phyloP scores from a whole-genome alignment of 2,329 filamentous ascomycete species.

The Cladosporium sp. region DNA sequence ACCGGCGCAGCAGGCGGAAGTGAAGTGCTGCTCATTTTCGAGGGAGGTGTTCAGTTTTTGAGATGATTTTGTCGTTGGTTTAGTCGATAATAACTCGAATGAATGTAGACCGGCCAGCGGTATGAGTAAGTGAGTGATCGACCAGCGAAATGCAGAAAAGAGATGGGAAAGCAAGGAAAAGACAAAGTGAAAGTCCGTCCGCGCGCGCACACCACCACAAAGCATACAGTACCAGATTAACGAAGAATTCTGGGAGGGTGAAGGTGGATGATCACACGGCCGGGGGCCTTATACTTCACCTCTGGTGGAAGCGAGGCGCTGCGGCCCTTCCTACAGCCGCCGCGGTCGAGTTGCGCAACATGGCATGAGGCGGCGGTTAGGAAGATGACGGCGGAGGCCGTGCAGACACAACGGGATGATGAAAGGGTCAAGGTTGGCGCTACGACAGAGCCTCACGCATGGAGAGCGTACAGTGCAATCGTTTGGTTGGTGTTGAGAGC shows the following conservation, averaged over 20 bases:
- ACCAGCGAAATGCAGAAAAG: conserved; percentile 39
- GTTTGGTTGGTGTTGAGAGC: conserved; percentile 7
- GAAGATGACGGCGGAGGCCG: conserved; percentile 16
- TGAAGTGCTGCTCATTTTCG: conserved; percentile 43
- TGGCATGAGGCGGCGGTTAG: conserved; percentile 24
- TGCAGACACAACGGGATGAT: conserved; percentile 16
- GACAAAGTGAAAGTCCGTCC: conserved; percentile 12
- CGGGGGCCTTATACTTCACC: conserved; percentile 25
- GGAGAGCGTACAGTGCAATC: not conserved
- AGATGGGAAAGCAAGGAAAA: conserved; percentile 23
- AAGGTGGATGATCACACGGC: conserved; percentile 16
- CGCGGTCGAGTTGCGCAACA: conserved; percentile 20
- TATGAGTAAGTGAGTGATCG: conserved; percentile 35
- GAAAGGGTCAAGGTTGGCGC: conserved; percentile 29
- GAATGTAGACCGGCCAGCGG: conserved; percentile 42
- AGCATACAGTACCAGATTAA: conserved; percentile 18
- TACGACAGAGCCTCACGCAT: conserved; percentile 25
- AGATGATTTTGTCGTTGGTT: not conserved
- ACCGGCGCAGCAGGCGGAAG: conserved; percentile 49
- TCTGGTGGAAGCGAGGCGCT: conserved; percentile 5
- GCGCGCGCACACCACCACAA: conserved; percentile 19
- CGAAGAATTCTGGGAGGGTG: conserved; percentile 19
- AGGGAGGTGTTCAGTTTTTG: conserved; percentile 10
- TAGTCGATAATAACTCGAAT: conserved; percentile 12
- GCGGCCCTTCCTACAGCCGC: conserved; percentile 16